Percentiles rank a stretch among this genome's conserved stretches.
These are phyloP conservation scores for Beauveria sp. DNA, from an alignment of 2,329 filamentous ascomycete genomes.

Conservation along the genomic window DNA sequence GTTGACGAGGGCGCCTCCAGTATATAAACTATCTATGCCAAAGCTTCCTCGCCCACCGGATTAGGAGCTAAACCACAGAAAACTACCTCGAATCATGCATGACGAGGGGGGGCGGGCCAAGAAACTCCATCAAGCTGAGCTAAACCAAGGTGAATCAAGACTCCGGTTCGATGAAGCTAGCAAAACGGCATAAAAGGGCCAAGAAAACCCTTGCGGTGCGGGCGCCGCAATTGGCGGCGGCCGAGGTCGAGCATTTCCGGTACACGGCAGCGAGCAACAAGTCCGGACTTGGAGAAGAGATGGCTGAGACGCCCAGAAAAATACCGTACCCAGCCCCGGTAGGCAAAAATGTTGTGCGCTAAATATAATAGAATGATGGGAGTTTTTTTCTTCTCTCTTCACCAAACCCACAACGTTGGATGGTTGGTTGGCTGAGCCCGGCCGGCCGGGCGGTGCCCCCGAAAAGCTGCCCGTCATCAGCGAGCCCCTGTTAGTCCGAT, in stretches of 20 bases:
- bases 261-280: background rate
- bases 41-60: background rate
- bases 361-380: too few species aligned
- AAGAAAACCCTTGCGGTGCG: too few species aligned
- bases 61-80: background rate
- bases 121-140: background rate
- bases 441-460: background rate
- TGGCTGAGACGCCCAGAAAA: background rate
- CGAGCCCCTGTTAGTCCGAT: background rate
- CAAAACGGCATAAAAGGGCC: background rate
- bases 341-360: background rate
- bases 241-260: background rate
- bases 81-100: background rate
- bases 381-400: background rate
- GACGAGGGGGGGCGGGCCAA: background rate
- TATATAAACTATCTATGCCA: background rate
- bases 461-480: background rate
- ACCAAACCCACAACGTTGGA: background rate
- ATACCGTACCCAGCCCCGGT: background rate
- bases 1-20: background rate
- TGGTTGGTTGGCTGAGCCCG: background rate
- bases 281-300: background rate
- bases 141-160: background rate
- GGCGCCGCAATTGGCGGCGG: background rate
- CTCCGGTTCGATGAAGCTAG: background rate